Percentiles rank a stretch among this genome's conserved stretches.
Conservation (phyloP, 2,329 filamentous ascomycete genomes). For the Colletotrichum sp. region DNA sequence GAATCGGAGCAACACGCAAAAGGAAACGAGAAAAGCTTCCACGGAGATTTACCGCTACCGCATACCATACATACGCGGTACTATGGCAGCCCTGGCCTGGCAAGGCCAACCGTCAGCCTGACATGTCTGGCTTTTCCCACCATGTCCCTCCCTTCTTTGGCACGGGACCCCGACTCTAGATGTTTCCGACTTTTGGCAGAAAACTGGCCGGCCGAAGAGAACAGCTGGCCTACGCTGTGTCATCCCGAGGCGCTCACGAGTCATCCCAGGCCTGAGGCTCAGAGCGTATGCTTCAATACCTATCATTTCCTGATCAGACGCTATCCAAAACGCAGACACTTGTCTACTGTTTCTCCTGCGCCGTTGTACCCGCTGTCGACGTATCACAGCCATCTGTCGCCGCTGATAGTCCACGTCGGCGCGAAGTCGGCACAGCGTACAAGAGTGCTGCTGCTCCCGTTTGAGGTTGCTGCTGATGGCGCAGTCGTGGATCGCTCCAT, state of each 20-base stretch:
- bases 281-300: background rate
- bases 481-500: background rate
- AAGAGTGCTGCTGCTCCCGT: background rate
- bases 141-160: background rate
- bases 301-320: slow-evolving; percentile 1
- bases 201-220: background rate
- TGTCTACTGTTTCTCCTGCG: slow-evolving; percentile 4
- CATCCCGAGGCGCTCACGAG: slow-evolving; percentile 4
- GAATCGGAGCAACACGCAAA: background rate
- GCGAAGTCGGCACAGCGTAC: background rate
- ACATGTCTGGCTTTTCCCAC: background rate
- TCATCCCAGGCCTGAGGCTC: background rate
- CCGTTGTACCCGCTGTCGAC: background rate
- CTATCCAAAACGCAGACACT: slow-evolving; percentile 7
- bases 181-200: background rate
- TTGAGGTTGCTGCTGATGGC: background rate
- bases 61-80: background rate
- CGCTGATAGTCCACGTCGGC: background rate
- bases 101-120: background rate
- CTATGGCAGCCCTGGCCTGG: background rate
- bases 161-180: background rate
- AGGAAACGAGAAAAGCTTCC: slow-evolving; percentile 8
- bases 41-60: background rate
- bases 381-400: background rate
- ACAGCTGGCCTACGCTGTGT: slow-evolving; percentile 16